These are phyloP conservation scores for Blastobotrys serpentis DNA, from an alignment of 1,139 yeast species.

Conservation along the genomic window DNA sequence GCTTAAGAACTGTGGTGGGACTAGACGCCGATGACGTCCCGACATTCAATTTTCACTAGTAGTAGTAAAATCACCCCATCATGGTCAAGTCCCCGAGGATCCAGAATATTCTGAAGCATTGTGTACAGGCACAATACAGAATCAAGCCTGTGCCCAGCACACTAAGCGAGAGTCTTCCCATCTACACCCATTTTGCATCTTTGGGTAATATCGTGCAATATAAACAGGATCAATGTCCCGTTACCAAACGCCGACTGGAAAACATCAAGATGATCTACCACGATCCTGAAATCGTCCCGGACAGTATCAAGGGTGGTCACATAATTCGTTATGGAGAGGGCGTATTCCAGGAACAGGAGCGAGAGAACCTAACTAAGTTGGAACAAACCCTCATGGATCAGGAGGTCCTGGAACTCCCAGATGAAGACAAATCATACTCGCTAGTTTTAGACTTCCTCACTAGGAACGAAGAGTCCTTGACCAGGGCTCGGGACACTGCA, in stretches of 20 bases:
- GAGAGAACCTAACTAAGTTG: conserved; percentile 15
- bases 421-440: conserved; percentile 13
- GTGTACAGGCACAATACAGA: conserved; percentile 32
- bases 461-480: conserved; percentile 18
- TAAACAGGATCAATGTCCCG: conserved; percentile 36
- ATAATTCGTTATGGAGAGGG: conserved; percentile 15
- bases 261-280: conserved; percentile 32
- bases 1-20: no score
- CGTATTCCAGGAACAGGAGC: conserved; percentile 1
- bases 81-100: conserved; percentile 1
- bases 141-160: conserved; percentile 33
- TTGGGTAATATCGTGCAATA: conserved; percentile 33
- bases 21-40: no score
- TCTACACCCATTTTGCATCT: conserved; percentile 28
- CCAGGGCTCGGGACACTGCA: conserved; percentile 19
- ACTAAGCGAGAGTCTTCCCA: conserved; percentile 32
- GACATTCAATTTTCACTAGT: no score
- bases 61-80: neutral
- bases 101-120: conserved; percentile 22
- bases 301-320: conserved; percentile 16
- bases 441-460: conserved; percentile 18
- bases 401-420: conserved; percentile 8
- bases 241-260: conserved; percentile 34
- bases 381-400: conserved; percentile 19
- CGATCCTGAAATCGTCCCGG: conserved; percentile 24